phyloP scores from a whole-genome alignment of 352 stramenopile species.

The Phytopythium ostracodes region DNA sequence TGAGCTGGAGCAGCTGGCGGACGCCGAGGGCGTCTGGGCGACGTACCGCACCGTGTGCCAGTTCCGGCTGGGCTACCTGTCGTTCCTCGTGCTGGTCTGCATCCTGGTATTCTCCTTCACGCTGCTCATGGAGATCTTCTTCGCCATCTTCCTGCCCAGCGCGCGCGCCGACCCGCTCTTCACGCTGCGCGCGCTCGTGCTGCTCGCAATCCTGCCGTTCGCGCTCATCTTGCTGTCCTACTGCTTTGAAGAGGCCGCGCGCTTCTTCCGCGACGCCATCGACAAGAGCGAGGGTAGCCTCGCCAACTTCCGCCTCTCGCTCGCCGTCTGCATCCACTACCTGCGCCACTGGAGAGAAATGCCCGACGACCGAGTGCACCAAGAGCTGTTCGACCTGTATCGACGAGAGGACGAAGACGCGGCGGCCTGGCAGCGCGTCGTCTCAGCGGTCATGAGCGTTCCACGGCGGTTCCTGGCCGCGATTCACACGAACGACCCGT shows the following conservation, averaged over 20 bases:
- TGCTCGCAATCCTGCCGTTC: conserved; percentile 70
- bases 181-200: conserved; percentile 58
- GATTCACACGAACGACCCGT: conserved; percentile 63
- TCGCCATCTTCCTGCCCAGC: conserved; percentile 85
- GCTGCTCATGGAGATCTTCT: conserved; percentile 89
- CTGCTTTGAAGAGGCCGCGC: conserved; percentile 80
- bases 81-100: conserved; percentile 86
- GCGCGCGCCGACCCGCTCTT: conserved; percentile 69
- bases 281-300: conserved; percentile 79
- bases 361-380: conserved; percentile 71
- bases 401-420: conserved; percentile 53
- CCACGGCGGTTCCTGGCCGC: conserved; percentile 34
- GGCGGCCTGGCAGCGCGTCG: conserved; percentile 52
- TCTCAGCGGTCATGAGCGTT: conserved; percentile 31
- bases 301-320: conserved; percentile 78
- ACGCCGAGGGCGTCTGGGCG: conserved; percentile 54
- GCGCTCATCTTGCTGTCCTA: conserved; percentile 84
- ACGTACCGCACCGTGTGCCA: conserved; percentile 79
- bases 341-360: conserved; percentile 75
- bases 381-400: conserved; percentile 40
- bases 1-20: conserved; percentile 69
- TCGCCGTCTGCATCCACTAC: conserved; percentile 85
- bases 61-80: conserved; percentile 86
- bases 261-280: conserved; percentile 82
- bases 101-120: conserved; percentile 90